A percentile compares a stretch with the other conserved stretches of the same genome.
These are phyloP conservation scores for Alternaria ethzedia DNA, from an alignment of 2,329 filamentous ascomycete genomes.

Conservation along the genomic window DNA sequence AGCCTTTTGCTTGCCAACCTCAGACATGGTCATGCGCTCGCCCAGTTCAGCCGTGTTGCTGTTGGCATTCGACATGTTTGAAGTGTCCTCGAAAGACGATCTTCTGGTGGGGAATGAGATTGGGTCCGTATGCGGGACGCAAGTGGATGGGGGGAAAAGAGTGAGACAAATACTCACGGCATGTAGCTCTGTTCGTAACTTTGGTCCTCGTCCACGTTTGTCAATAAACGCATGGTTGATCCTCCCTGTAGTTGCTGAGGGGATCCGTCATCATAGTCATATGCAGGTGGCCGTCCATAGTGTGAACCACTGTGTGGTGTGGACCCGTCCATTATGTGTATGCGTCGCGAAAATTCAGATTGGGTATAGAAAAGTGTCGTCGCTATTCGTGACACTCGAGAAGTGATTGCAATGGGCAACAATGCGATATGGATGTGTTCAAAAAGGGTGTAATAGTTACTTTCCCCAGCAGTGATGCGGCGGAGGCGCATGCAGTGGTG, in stretches of 20 bases:
- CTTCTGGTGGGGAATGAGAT: slow-evolving; percentile 33
- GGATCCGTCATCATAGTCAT: slow-evolving; percentile 51
- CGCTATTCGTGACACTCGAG: slow-evolving; percentile 1
- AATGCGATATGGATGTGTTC: slow-evolving; percentile 26
- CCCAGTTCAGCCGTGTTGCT: slow-evolving; percentile 45
- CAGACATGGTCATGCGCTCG: slow-evolving; percentile 29
- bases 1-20: slow-evolving; percentile 39
- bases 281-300: slow-evolving; percentile 54
- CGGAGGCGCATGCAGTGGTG: slow-evolving; percentile 6
- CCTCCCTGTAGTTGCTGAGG: slow-evolving; percentile 47
- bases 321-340: slow-evolving; percentile 40
- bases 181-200: slow-evolving; percentile 50
- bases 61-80: slow-evolving; percentile 41
- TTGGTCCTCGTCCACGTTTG: slow-evolving; percentile 51
- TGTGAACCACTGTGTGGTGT: slow-evolving; percentile 42
- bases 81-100: slow-evolving; percentile 38
- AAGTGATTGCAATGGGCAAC: slow-evolving; percentile 14
- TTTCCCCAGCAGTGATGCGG: slow-evolving; percentile 6
- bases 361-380: slow-evolving; percentile 1
- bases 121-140: slow-evolving; percentile 27
- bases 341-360: slow-evolving; percentile 3
- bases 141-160: slow-evolving; percentile 30
- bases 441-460: slow-evolving; percentile 17
- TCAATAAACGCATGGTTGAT: slow-evolving; percentile 59
- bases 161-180: slow-evolving; percentile 49